Percentiles rank a stretch among this genome's conserved stretches.
phyloP scores from a whole-genome alignment of 2,329 filamentous ascomycete genomes.

The Neonectria faginata region DNA sequence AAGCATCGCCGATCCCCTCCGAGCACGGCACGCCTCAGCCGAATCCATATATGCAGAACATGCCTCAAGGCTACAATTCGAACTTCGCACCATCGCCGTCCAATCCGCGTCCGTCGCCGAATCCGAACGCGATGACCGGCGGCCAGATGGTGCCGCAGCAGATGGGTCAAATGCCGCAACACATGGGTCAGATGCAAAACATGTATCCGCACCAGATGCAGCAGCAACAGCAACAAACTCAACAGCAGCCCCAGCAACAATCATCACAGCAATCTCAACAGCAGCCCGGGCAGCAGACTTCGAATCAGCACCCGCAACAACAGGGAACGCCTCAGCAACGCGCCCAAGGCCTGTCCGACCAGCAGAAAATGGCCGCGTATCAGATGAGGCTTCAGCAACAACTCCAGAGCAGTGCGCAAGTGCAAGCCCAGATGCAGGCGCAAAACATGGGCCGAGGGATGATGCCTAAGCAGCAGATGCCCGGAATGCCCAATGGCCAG shows the following conservation, averaged over 20 bases:
- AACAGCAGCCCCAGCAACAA: slow-evolving; percentile 59
- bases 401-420: slow-evolving; percentile 68
- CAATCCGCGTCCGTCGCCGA: slow-evolving; percentile 66
- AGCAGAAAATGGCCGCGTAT: slow-evolving; percentile 80
- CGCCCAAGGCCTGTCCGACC: slow-evolving; percentile 62
- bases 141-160: slow-evolving; percentile 67
- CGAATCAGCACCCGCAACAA: slow-evolving; percentile 41
- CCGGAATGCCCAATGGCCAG: slow-evolving; percentile 66
- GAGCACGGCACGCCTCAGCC: slow-evolving; percentile 84
- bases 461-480: slow-evolving; percentile 65
- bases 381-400: slow-evolving; percentile 88
- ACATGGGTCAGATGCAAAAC: slow-evolving; percentile 63
- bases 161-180: slow-evolving; percentile 59
- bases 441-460: slow-evolving; percentile 60
- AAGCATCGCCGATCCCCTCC: slow-evolving; percentile 81
- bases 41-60: slow-evolving; percentile 73
- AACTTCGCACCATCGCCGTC: slow-evolving; percentile 69
- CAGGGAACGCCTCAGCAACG: slow-evolving; percentile 55
- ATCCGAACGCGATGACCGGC: slow-evolving; percentile 63
- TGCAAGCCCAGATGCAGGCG: slow-evolving; percentile 64
- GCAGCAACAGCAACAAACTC: slow-evolving; percentile 52
- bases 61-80: slow-evolving; percentile 68
- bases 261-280: slow-evolving; percentile 55
- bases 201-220: slow-evolving; percentile 57
- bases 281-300: slow-evolving; percentile 41